Conservation (phyloP, 108 stramenopile genomes). For the Schizochytrium sp. region DNA sequence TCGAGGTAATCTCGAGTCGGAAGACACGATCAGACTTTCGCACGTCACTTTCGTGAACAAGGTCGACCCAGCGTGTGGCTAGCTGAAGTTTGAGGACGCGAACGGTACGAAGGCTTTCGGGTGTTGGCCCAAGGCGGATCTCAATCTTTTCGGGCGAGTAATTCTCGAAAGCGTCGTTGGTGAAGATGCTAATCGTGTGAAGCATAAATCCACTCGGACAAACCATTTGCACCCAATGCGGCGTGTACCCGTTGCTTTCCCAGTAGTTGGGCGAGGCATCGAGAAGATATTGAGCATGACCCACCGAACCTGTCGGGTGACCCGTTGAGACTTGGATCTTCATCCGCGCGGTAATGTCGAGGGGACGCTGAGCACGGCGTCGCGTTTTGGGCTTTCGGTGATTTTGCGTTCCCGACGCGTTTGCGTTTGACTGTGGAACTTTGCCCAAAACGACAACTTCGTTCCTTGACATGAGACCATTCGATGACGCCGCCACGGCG, state of each 20-base stretch:
- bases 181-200: neutral
- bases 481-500: neutral
- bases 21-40: neutral
- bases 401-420: neutral
- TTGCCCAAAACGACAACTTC: conserved; percentile 8
- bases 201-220: neutral
- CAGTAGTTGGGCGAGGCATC: neutral
- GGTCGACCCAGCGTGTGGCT: neutral
- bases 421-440: neutral
- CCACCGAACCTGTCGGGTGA: neutral
- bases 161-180: neutral
- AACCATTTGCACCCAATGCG: conserved; percentile 6
- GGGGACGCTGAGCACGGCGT: neutral
- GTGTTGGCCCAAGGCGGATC: neutral
- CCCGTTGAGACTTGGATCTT: neutral
- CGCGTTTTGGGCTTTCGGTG: neutral
- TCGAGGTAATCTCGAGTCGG: neutral
- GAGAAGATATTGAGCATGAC: neutral
- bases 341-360: neutral
- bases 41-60: neutral
- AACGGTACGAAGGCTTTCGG: neutral
- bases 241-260: conserved; percentile 5
- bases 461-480: neutral
- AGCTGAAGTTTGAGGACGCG: neutral
- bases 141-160: conserved; percentile 6